Percentiles rank a stretch among this genome's conserved stretches.
phyloP scores from a whole-genome alignment of 2,329 filamentous ascomycete genomes.

The Arachnomyces sp. region DNA sequence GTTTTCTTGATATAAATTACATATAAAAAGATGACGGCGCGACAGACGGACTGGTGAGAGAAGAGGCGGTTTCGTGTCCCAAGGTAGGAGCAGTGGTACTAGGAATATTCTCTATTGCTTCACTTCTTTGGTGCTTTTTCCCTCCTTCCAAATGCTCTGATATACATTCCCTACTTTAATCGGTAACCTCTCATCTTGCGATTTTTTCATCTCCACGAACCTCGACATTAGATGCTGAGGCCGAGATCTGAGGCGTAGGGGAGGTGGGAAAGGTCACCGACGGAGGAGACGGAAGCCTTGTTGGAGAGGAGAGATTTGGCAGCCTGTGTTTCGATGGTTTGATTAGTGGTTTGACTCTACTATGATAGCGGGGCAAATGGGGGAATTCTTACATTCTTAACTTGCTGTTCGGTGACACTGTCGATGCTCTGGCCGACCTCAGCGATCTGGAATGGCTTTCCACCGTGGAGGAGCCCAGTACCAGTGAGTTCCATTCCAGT shows the following conservation, averaged over 20 bases:
- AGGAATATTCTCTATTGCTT: no score
- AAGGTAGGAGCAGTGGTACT: no score
- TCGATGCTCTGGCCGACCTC: constrained; percentile 72
- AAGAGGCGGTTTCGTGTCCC: no score
- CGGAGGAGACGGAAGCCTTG: constrained; percentile 80
- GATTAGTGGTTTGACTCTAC: constrained; percentile 8
- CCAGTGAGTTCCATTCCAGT: constrained; percentile 76
- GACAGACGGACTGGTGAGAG: no score
- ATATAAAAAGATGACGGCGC: no score
- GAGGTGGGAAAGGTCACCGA: constrained; percentile 84
- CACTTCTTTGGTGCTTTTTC: no score
- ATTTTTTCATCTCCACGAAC: constrained; percentile 19
- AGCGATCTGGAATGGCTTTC: constrained; percentile 75
- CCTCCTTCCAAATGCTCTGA: no score
- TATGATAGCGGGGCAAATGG: constrained; percentile 1
- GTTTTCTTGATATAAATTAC: no score
- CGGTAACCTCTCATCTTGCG: neutral
- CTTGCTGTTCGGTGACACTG: constrained; percentile 69
- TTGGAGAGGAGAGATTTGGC: constrained; percentile 79
- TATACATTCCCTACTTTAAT: no score
- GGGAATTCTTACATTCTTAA: constrained; percentile 65
- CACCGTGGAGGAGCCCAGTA: constrained; percentile 69
- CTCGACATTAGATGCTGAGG: constrained; percentile 68
- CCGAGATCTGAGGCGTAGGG: constrained; percentile 93
- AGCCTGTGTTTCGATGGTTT: constrained; percentile 48